phyloP scores from a whole-genome alignment of 106 monocot genomes.

The Dioscorea dumetorum region DNA sequence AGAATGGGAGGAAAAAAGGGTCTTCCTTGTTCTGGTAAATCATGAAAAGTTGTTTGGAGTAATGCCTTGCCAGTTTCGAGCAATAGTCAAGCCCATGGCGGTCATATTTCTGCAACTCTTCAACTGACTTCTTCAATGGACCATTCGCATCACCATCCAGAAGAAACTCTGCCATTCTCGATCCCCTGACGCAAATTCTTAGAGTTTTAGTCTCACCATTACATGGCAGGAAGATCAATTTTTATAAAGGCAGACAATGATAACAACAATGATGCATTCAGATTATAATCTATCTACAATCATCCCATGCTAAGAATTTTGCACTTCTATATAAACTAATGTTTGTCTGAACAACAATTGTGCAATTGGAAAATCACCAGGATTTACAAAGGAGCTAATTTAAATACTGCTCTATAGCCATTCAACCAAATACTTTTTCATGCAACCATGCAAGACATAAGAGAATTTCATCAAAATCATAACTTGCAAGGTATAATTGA shows the following conservation, averaged over 20 bases:
- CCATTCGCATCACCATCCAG: conserved; percentile 5
- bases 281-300: no score
- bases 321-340: no score
- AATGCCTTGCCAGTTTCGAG: neutral
- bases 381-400: no score
- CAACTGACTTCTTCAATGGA: neutral
- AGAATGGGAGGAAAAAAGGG: neutral
- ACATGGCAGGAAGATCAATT: no score
- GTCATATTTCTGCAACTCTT: conserved; percentile 5
- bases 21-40: conserved; percentile 3
- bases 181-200: conserved; percentile 4
- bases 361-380: no score
- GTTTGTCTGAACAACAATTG: no score
- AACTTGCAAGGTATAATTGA: no score
- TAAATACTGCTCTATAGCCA: neutral
- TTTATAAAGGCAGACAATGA: no score
- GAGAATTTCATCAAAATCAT: neutral
- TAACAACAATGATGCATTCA: no score
- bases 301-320: no score
- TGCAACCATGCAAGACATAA: neutral
- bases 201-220: neutral
- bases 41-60: conserved; percentile 3
- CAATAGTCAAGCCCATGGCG: conserved; percentile 2
- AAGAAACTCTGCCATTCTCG: conserved; percentile 7
- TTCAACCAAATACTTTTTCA: neutral